phyloP scores from a whole-genome alignment of 352 stramenopile genomes.

The Peronospora belbahrii region DNA sequence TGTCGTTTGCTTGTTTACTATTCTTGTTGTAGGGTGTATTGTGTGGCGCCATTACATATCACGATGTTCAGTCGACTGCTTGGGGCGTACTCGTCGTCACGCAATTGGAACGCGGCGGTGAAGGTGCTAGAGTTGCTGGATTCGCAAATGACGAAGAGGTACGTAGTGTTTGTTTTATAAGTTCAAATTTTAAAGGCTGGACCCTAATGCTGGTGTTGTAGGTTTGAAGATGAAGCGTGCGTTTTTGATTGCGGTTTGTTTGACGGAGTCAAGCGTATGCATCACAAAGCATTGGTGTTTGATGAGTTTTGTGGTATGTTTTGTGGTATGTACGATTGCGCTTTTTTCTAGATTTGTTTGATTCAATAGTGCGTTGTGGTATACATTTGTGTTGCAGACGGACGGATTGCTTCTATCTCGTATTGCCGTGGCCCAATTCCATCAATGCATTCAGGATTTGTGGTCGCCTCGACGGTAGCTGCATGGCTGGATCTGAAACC shows the following conservation, averaged over 20 bases:
- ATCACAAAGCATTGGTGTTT: constrained; percentile 75
- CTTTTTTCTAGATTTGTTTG: background rate
- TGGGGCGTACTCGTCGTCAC: constrained; percentile 42
- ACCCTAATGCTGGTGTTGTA: constrained; percentile 9
- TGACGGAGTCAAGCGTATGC: constrained; percentile 71
- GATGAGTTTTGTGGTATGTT: constrained; percentile 80
- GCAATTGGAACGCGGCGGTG: constrained; percentile 63
- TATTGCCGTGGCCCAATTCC: constrained; percentile 63
- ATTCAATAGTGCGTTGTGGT: background rate
- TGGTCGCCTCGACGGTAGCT: constrained; percentile 73
- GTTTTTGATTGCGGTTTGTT: constrained; percentile 84
- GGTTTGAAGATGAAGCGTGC: constrained; percentile 73
- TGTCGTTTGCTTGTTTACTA: background rate
- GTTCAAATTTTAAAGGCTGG: constrained; percentile 1
- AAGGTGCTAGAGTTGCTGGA: constrained; percentile 72
- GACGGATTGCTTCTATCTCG: constrained; percentile 71
- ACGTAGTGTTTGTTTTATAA: background rate
- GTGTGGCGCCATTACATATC: constrained; percentile 66
- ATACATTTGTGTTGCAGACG: constrained; percentile 32
- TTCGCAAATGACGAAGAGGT: constrained; percentile 57
- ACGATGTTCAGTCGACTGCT: constrained; percentile 75
- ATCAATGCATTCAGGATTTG: constrained; percentile 81
- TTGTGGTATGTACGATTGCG: background rate
- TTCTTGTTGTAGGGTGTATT: constrained; percentile 53
- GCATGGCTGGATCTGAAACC: constrained; percentile 76